These are phyloP conservation scores for Graphilbum fragrans DNA, from an alignment of 2,329 filamentous ascomycete species.

Conservation along the genomic window DNA sequence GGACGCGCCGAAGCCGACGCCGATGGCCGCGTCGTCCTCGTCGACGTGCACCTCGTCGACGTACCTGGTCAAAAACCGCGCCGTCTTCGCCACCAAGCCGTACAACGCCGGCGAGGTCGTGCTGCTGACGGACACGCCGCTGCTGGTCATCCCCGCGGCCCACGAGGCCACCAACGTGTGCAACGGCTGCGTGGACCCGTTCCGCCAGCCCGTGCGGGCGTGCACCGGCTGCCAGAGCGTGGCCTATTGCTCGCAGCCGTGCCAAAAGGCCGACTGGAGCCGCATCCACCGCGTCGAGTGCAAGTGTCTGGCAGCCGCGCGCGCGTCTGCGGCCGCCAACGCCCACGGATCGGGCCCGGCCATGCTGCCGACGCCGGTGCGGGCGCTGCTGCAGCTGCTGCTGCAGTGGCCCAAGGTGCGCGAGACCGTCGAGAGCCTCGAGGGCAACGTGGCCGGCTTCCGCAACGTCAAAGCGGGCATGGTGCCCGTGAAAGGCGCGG, in stretches of 20 bases:
- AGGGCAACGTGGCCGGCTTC: conserved; percentile 32
- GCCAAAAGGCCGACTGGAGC: conserved; percentile 43
- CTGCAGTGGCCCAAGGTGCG: conserved; percentile 19
- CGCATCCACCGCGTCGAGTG: conserved; percentile 43
- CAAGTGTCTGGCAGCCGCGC: conserved; percentile 26
- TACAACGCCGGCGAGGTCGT: conserved; percentile 34
- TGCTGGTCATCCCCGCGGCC: conserved; percentile 35
- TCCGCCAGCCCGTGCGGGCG: conserved; percentile 13
- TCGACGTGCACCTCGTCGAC: not conserved
- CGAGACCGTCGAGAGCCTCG: conserved; percentile 25
- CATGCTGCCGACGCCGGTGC: conserved; percentile 40
- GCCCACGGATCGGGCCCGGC: conserved; percentile 2
- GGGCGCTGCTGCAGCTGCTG: conserved; percentile 40
- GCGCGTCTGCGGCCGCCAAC: conserved; percentile 9
- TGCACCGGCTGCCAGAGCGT: conserved; percentile 42
- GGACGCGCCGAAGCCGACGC: not conserved
- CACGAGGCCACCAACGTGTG: conserved; percentile 30
- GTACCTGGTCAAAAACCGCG: conserved; percentile 19
- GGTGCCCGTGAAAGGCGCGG: no score
- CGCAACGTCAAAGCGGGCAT: no score
- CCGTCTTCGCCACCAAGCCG: conserved; percentile 27
- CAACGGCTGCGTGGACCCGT: conserved; percentile 32
- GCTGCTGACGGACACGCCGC: conserved; percentile 28
- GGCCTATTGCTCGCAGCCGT: conserved; percentile 40
- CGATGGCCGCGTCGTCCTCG: not conserved